These are phyloP conservation scores for Lathyrus aphaca DNA, from an alignment of 306 rosid species.

Conservation along the genomic window DNA sequence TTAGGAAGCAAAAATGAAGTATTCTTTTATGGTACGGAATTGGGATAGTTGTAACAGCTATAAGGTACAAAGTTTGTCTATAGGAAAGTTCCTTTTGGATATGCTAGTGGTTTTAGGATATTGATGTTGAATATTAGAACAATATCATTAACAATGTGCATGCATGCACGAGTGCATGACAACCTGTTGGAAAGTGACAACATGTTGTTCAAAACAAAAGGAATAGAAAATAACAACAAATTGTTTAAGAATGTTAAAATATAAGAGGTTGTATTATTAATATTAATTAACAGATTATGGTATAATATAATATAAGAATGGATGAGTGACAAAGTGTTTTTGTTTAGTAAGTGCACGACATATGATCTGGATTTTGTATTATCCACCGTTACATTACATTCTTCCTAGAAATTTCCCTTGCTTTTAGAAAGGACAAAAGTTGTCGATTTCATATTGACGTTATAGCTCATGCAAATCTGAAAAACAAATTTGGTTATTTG, in stretches of 20 bases:
- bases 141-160: constrained; percentile 15
- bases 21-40: constrained; percentile 43
- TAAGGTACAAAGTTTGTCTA: constrained; percentile 43
- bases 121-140: constrained; percentile 34
- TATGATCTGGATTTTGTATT: constrained; percentile 29
- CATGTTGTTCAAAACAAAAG: constrained; percentile 1
- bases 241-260: constrained; percentile 21
- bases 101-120: constrained; percentile 40
- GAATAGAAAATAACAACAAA: neutral
- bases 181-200: constrained; percentile 37
- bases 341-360: constrained; percentile 28
- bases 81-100: constrained; percentile 47
- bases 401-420: constrained; percentile 41
- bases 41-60: constrained; percentile 48
- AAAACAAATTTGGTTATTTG: constrained; percentile 2
- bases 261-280: constrained; percentile 4
- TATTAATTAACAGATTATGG: constrained; percentile 24
- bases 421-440: constrained; percentile 30
- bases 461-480: constrained; percentile 8
- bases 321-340: constrained; percentile 32
- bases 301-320: neutral
- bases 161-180: constrained; percentile 46
- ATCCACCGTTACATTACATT: constrained; percentile 2
- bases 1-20: constrained; percentile 48
- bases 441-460: constrained; percentile 24